Evolutionary conservation across 768 basidiomycete species (phyloP).

Genomic region (Tylopilus sp.): DNA sequence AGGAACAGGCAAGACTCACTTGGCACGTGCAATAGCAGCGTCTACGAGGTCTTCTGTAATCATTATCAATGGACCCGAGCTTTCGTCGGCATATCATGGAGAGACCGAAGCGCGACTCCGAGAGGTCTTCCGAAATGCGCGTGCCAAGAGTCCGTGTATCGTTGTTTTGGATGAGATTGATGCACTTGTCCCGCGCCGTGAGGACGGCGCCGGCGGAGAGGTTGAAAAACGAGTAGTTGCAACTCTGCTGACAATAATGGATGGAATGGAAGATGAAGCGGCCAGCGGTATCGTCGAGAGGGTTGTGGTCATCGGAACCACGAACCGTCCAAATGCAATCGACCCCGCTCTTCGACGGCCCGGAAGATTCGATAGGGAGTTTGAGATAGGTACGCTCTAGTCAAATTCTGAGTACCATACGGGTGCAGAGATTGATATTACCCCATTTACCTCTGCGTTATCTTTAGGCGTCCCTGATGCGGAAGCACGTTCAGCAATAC

Average conservation of each 20-base stretch:
- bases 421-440: neutral
- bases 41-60: constrained; percentile 87
- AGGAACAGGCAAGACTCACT: constrained; percentile 96
- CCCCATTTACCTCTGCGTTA: neutral
- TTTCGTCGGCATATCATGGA: constrained; percentile 94
- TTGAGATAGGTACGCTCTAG: constrained; percentile 75
- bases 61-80: constrained; percentile 91
- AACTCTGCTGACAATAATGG: constrained; percentile 89
- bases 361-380: constrained; percentile 90
- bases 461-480: constrained; percentile 83
- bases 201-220: constrained; percentile 88
- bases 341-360: constrained; percentile 89
- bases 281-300: constrained; percentile 43
- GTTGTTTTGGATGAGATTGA: constrained; percentile 96
- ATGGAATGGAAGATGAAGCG: constrained; percentile 68
- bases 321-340: constrained; percentile 92
- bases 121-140: constrained; percentile 85
- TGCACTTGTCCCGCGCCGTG: constrained; percentile 86
- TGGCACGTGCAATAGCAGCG: constrained; percentile 90
- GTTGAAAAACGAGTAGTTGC: constrained; percentile 97
- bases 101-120: constrained; percentile 92
- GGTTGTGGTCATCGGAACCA: constrained; percentile 95
- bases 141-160: constrained; percentile 80
- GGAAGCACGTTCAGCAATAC: constrained; percentile 78
- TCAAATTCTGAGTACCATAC: neutral